Base-by-base conservation (phyloP, 345 rosid species). In the Lepidium sativum region DNA sequence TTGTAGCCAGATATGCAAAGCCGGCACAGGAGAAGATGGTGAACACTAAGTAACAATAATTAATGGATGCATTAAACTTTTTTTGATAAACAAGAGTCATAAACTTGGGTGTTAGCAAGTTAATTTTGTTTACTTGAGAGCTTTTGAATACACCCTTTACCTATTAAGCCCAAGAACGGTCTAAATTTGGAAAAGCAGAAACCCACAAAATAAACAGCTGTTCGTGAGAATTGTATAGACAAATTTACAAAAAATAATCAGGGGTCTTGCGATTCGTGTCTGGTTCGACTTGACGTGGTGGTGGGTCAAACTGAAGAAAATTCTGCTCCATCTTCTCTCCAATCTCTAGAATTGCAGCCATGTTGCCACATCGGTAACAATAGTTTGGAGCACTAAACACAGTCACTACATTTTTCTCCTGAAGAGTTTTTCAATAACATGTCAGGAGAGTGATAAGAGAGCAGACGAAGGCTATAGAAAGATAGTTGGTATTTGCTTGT, bases 291-390 rank as follows among this genome's bases (percentile, higher is more conserved):
- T 87, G 92, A 72, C 97, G 83, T 1, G 97, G 95, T 29, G 97
- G 87, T 8, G 97, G 97, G 64, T 90, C 97, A 55, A 90, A 90
- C 60, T 90, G 92, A 53, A 90, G 92, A 69, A 90, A 90, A 48
- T 90, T 84, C 73, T 90, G 97, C 12, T 87, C 95, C 97, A 90
- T 87, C 45, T 90, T 85, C 79, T 90, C 97, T 40, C 95, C 95
- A 48, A 90, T 83, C 83, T 90, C 97, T 52, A 90, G 77, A 68
- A 90, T 90, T 29, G 97, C 97, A 67, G 97, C 97, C 97, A 90
- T 87, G 65, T 90, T 90, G 25, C 95, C 97, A 64, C 97, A 90
- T 1, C 95, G 82, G 90, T 60, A 60, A 44, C 53, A 60, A 60
- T 60, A 60, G 17, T 43, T 43, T 0, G 65, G 65, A 13, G 65